Conservation (phyloP, 2,329 filamentous ascomycete species). For the Colletotrichum sp. region DNA sequence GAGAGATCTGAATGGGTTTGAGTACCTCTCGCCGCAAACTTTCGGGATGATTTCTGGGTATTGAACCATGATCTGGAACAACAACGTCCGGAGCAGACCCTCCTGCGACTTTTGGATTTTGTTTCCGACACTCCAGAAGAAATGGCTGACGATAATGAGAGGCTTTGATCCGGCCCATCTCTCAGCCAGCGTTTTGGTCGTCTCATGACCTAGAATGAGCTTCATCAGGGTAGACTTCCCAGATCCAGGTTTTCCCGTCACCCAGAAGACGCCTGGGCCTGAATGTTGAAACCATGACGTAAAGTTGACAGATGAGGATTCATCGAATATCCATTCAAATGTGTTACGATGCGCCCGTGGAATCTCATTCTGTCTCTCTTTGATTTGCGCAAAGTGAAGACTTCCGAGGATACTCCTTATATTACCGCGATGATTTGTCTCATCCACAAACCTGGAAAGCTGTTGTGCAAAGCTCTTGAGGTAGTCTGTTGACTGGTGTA, state of each 20-base stretch:
- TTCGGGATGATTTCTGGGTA: background rate
- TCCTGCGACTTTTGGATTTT: slow-evolving; percentile 42
- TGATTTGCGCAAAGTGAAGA: background rate
- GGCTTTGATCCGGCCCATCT: slow-evolving; percentile 36
- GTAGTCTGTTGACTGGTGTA: no score
- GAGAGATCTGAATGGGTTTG: background rate
- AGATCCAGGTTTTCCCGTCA: slow-evolving; percentile 47
- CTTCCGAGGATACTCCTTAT: background rate
- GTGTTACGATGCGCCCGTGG: slow-evolving; percentile 38
- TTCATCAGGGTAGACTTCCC: slow-evolving; percentile 53
- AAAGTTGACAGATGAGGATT: slow-evolving; percentile 21
- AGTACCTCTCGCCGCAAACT: background rate
- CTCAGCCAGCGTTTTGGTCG: slow-evolving; percentile 22
- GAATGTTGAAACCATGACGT: slow-evolving; percentile 29
- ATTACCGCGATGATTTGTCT: background rate
- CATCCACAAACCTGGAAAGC: background rate
- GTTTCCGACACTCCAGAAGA: slow-evolving; percentile 45
- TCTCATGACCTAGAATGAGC: slow-evolving; percentile 34
- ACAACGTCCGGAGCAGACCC: slow-evolving; percentile 37
- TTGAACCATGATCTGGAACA: slow-evolving; percentile 16
- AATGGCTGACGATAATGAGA: slow-evolving; percentile 39
- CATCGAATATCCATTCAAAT: slow-evolving; percentile 41
- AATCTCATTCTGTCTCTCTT: slow-evolving; percentile 27
- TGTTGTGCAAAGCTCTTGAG: background rate
- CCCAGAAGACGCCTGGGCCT: slow-evolving; percentile 36